A percentile compares a stretch with the other conserved stretches of the same genome.
These are phyloP conservation scores for Saturnispora ahearnii DNA, from an alignment of 805 yeast species.

Conservation along the genomic window DNA sequence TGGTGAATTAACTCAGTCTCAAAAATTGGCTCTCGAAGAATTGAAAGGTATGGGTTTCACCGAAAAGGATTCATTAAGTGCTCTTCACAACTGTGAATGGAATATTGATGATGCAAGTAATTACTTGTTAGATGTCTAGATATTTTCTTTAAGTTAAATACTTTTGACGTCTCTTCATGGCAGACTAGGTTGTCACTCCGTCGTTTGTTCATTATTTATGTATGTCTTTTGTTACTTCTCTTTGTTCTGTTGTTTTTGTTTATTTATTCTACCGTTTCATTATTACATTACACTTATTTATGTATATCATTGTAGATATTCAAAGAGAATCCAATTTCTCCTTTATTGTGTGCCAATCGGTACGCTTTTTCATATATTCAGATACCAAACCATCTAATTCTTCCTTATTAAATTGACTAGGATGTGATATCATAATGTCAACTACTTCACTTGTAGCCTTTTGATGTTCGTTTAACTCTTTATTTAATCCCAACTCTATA, in stretches of 20 bases:
- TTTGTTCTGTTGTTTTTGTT: not conserved
- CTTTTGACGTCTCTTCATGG: not conserved
- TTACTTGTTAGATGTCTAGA: conserved; percentile 53
- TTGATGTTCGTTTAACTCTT: conserved; percentile 6
- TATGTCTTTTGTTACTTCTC: not conserved
- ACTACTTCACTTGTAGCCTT: conserved; percentile 3
- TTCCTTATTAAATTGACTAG: conserved; percentile 14
- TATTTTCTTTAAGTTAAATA: not conserved
- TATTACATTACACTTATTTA: not conserved
- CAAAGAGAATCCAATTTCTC: conserved; percentile 27
- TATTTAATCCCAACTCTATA: not conserved
- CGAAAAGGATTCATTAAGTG: conserved; percentile 52
- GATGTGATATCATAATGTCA: not conserved
- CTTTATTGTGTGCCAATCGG: conserved; percentile 35
- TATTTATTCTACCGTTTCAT: conserved; percentile 2
- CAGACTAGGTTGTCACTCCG: not conserved
- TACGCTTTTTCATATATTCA: conserved; percentile 37
- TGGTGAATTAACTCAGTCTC: conserved; percentile 21
- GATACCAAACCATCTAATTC: conserved; percentile 33
- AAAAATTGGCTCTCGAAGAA: conserved; percentile 56
- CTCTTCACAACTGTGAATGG: conserved; percentile 63
- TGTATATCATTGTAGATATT: not conserved
- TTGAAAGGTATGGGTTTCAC: conserved; percentile 86
- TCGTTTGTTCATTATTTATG: not conserved
- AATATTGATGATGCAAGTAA: conserved; percentile 84